Evolutionary conservation across 805 yeast genomes (phyloP), one percentile per base, ranked within the genome.

Genomic region (Hanseniaspora hatyaiensis): DNA sequence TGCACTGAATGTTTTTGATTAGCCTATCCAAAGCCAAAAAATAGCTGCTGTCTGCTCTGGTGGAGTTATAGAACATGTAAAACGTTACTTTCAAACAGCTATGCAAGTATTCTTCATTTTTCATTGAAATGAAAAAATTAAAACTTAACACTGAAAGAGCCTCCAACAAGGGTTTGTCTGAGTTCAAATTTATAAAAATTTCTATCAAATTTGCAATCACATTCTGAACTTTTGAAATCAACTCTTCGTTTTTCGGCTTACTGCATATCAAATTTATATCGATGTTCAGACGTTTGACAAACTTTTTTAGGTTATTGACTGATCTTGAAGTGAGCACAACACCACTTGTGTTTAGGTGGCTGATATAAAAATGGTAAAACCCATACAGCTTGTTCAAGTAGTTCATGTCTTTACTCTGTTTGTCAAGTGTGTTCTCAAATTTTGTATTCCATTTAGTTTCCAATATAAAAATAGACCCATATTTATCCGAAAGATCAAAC

Each of bases 141-240:
- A 55, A 63, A n/a, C 53, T 26, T 8, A 63, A 56, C 31, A 55
- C 58, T 8, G 57, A 52, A 5, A 60, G 38, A 50, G 61, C 61
- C 0, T 52, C 46, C n/a, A 59, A 6, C 13, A 37, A 15, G 3
- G 30, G 15, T 12, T n/a, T 37, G 6, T 37, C 40, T 11, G 23
- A 26, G 18, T 37, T 26, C 31, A 37, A 16, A 18, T 26, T 37
- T 20, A 26, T 37, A 13, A 37, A 37, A 3, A 37, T 37, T 2
- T 37, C 40, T n/a, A 26, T 37, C 19, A 37, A 28, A 16, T 37
- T 37, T 4, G 31, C 16, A 2, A 37, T 15, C 2, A 37, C 20
- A 8, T 13, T 24, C 16, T 37, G 31, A 12, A 37, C 31, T 37
- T 37, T 37, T n/a, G 11, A 13, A 4, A 37, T 24, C 4, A 37